Evolutionary conservation across 805 yeast genomes (phyloP).

Genomic region (Schizosaccharomyces lindneri): DNA sequence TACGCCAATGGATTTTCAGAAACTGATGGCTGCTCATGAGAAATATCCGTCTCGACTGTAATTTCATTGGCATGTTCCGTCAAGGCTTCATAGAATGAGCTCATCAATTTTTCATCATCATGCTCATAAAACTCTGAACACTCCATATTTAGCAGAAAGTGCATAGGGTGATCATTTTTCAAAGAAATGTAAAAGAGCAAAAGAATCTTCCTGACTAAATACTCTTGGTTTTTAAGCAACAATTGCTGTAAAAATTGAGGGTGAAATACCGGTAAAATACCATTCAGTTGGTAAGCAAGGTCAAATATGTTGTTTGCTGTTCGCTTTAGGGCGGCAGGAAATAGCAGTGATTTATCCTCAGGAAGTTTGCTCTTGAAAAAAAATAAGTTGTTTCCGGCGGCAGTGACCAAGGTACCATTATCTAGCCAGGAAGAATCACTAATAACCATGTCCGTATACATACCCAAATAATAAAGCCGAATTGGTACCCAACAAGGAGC

Average conservation of each 20-base stretch:
- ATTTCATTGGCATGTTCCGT: not conserved
- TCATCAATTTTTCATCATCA: not conserved
- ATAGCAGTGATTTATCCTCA: constrained; percentile 26
- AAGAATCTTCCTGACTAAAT: not conserved
- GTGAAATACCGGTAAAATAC: constrained; percentile 72
- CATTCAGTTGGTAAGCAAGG: constrained; percentile 55
- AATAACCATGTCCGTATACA: constrained; percentile 42
- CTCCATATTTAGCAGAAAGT: not conserved
- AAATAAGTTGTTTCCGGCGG: constrained; percentile 73
- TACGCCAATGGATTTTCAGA: not conserved
- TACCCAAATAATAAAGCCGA: constrained; percentile 21
- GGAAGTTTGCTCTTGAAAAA: constrained; percentile 44
- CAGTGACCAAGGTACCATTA: constrained; percentile 56
- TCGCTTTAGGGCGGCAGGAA: constrained; percentile 28
- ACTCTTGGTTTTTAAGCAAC: not conserved
- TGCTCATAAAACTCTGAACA: not conserved
- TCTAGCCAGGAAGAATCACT: constrained; percentile 79
- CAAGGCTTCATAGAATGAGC: not conserved
- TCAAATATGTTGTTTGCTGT: constrained; percentile 25
- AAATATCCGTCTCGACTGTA: not conserved
- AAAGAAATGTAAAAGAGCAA: not conserved
- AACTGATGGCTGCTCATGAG: not conserved
- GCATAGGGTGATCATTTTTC: not conserved
- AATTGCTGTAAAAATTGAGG: constrained; percentile 65
- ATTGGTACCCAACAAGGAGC: constrained; percentile 57